Evolutionary conservation across 2,329 filamentous ascomycete species (phyloP).

Genomic region (Talaromyces sp.): DNA sequence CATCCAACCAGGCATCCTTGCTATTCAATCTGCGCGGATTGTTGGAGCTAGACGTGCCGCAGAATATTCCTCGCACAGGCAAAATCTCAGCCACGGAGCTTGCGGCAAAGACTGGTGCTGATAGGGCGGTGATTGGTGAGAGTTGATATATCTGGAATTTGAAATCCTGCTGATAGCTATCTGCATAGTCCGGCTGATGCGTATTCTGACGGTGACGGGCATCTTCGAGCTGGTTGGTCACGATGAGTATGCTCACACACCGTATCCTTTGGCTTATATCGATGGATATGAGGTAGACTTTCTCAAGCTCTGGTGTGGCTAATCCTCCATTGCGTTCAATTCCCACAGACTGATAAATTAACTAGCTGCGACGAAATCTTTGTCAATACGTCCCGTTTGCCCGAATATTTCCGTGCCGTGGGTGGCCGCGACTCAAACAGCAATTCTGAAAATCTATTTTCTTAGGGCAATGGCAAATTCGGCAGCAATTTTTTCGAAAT

Average conservation of each 20-base stretch:
- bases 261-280: conserved; percentile 21
- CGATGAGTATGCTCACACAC: conserved; percentile 23
- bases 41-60: conserved; percentile 16
- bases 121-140: conserved; percentile 19
- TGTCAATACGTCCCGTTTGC: conserved; percentile 9
- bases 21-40: conserved; percentile 17
- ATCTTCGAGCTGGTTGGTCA: conserved; percentile 21
- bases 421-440: conserved; percentile 22
- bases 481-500: conserved; percentile 22
- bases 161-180: neutral
- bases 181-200: conserved; percentile 20
- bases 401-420: conserved; percentile 21
- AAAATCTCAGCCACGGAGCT: conserved; percentile 16
- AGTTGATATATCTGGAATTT: neutral
- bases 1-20: neutral
- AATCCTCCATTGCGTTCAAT: neutral
- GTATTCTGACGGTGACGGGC: conserved; percentile 22
- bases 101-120: conserved; percentile 24
- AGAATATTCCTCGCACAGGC: conserved; percentile 21
- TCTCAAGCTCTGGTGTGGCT: conserved; percentile 18
- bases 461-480: conserved; percentile 24
- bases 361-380: conserved; percentile 9
- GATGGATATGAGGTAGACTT: conserved; percentile 21
- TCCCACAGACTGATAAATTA: neutral
- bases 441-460: conserved; percentile 20